Base-by-base conservation (phyloP, 495 filamentous ascomycete species). In the Niebla homalea region DNA sequence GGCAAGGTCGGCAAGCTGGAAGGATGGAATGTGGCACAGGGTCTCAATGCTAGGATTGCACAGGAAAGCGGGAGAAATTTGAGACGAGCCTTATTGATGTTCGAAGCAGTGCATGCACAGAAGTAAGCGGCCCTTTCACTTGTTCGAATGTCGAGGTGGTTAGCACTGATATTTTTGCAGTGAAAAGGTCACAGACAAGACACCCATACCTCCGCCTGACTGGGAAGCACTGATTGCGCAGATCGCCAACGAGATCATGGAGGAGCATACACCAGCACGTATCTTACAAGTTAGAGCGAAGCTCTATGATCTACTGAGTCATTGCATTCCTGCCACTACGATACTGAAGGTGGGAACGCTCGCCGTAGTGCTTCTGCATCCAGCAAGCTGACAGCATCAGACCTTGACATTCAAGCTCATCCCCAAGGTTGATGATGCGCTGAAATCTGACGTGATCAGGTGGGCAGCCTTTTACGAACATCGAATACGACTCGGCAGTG, bases 381-480 rank as follows among this genome's bases (percentile, higher is more conserved):
- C 8, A 23, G 48, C 52, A 43, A 46, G 26, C 4, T 46, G 46
- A 50, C 39, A 18, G 11, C 29, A 1, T 11, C 43, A 81, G 75
- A 80, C 87, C 5, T 71, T 98, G 48, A 93, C 92, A 0, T 96
- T 93, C 66, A 90, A 92, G 61, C 77, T 98, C 14, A 83, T 97
- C 46, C 75, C 79, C 0, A 79, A 85, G 58, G 81, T 93, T 29
- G 90, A 95, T 55, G 89, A 94, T 61, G 79, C 72, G 19, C 68
- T 98, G 37, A 96, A 95, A 64, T 76, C 84, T 5, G 89, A 97
- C 4, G 83, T 98, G 5, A 87, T 98, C 58, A 85, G 83, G 63
- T 97, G 90, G 89, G 83, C 86, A 21, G 92, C 92, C 0, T 96
- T 96, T 57, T 98, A 92, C 60, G 93, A 98, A 64, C 92, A 97